Conservation (phyloP, 805 yeast genomes). For the Helenozyma rhizophorensis region DNA sequence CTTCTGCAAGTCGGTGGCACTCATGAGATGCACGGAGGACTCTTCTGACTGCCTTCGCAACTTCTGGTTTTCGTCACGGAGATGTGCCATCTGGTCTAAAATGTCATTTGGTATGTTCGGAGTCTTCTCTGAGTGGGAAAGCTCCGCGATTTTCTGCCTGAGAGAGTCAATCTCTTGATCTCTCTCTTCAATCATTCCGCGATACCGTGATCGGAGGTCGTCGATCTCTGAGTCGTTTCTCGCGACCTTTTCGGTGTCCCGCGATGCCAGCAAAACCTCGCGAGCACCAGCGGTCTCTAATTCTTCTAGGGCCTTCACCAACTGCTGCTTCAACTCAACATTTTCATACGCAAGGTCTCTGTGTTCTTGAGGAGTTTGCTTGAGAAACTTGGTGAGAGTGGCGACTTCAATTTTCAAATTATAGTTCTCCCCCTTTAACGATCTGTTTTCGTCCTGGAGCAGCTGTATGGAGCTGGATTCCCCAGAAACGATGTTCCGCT, state of each 20-base stretch:
- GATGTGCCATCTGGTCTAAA: slow-evolving; percentile 15
- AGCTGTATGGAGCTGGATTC: slow-evolving; percentile 21
- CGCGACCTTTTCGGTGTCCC: too few relatives aligned
- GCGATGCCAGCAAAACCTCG: too few relatives aligned
- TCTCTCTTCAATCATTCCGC: slow-evolving; percentile 7
- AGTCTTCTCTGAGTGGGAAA: slow-evolving; percentile 3
- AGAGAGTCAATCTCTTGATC: slow-evolving; percentile 9
- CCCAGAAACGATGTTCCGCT: slow-evolving; percentile 2
- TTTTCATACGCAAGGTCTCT: slow-evolving; percentile 34
- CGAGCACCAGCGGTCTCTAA: slow-evolving; percentile 1
- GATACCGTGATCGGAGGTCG: slow-evolving; percentile 4
- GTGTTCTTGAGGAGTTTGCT: slow-evolving; percentile 42
- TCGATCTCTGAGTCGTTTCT: slow-evolving; percentile 1
- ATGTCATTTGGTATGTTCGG: slow-evolving; percentile 12
- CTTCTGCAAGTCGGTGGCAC: slow-evolving; percentile 2
- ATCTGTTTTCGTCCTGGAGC: slow-evolving; percentile 20
- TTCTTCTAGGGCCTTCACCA: slow-evolving; percentile 5
- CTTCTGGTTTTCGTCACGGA: slow-evolving; percentile 17
- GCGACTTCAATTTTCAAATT: slow-evolving; percentile 42
- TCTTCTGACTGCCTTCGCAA: slow-evolving; percentile 14
- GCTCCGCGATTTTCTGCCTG: slow-evolving; percentile 3
- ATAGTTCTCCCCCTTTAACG: slow-evolving; percentile 39
- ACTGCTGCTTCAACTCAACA: slow-evolving; percentile 22
- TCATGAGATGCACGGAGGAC: slow-evolving; percentile 4
- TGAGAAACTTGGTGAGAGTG: slow-evolving; percentile 34